Base-by-base conservation (phyloP, 192 early-diverging fungal genomes). In the Chytriomyces sp. region DNA sequence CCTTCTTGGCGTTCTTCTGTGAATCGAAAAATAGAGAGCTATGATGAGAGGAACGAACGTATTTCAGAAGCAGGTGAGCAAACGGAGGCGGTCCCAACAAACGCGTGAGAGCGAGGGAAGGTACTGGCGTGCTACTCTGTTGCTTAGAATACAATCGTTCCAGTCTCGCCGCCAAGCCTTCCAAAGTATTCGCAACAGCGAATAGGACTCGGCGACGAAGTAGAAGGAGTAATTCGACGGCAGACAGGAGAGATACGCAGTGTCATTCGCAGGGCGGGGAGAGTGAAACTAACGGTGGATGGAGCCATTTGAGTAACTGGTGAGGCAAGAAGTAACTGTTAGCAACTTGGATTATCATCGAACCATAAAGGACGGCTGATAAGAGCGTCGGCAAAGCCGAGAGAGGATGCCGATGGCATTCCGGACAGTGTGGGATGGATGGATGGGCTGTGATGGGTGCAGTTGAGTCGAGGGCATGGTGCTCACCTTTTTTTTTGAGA, bases 1-100 rank as follows among this genome's bases (percentile, higher is more conserved):
- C 80, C 83, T 87, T 87, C 71, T 73, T 73, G 45, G 44, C 10
- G 63, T 23, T 28, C 26, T 64, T 64, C 63, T 64, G 63, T 43
- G 23, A 60, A 1, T 3, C 57, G 18, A 60, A 16, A 64, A 16
- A 26, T 11, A 23, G 20, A 43, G 24, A 26, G 24, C 11, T 5
- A 13, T 13, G 20, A 26, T 28, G 63, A 23, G 35, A 28, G 11
- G 18, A 43, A 64, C 35, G 35, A 26, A 64, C 63, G 35, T 1
- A 26, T 23, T 23, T 23, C 24, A 26, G 16, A 69, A 53, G 49
- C 45, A 53, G 68, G 50, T 50, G 68, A 69, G 68, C 68, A 69
- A 69, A 69, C 68, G 24, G 9, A 11, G 26, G n/a, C 62, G 11
- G 10, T 24, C 16, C 16, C 44, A 20, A 13, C 11, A 28, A 67